phyloP scores from a whole-genome alignment of 768 basidiomycete genomes.

The Auriculariales sp. region DNA sequence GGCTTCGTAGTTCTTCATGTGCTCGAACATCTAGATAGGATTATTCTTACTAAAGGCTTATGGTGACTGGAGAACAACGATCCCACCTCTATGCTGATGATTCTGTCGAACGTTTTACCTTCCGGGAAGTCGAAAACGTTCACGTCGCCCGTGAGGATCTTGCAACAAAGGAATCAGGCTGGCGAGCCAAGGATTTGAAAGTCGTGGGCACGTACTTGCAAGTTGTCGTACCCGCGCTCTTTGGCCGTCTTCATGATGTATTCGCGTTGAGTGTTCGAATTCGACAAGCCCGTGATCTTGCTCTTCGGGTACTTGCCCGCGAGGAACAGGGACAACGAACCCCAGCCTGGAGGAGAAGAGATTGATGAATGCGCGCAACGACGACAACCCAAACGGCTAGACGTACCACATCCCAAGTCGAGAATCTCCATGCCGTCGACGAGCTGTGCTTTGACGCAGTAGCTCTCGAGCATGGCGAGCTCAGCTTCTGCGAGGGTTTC shows the following conservation, averaged over 20 bases:
- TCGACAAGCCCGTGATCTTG: conserved; percentile 46
- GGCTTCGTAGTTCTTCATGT: conserved; percentile 60
- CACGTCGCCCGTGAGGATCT: conserved; percentile 59
- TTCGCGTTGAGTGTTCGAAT: conserved; percentile 53
- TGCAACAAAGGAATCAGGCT: neutral
- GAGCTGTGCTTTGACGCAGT: conserved; percentile 49
- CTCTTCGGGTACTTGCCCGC: conserved; percentile 60
- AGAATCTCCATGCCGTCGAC: conserved; percentile 46
- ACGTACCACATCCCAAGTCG: conserved; percentile 52
- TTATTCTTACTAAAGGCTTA: neutral
- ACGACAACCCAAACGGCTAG: neutral
- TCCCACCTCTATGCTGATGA: conserved; percentile 50
- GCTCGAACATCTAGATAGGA: conserved; percentile 49
- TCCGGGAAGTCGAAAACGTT: conserved; percentile 44
- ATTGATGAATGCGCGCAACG: neutral
- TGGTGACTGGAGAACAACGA: neutral
- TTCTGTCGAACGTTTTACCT: conserved; percentile 45
- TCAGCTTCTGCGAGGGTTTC: conserved; percentile 46
- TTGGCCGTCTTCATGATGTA: conserved; percentile 41
- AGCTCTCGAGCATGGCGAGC: conserved; percentile 47
- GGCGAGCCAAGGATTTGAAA: neutral
- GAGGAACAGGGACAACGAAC: conserved; percentile 51
- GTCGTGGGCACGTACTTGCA: conserved; percentile 24
- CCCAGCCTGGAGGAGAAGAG: conserved; percentile 34
- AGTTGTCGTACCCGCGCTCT: conserved; percentile 33